A percentile compares a stretch with the other conserved stretches of the same genome.
Conservation (phyloP, 1,139 yeast genomes). For the Suhomyces yuchorum region DNA sequence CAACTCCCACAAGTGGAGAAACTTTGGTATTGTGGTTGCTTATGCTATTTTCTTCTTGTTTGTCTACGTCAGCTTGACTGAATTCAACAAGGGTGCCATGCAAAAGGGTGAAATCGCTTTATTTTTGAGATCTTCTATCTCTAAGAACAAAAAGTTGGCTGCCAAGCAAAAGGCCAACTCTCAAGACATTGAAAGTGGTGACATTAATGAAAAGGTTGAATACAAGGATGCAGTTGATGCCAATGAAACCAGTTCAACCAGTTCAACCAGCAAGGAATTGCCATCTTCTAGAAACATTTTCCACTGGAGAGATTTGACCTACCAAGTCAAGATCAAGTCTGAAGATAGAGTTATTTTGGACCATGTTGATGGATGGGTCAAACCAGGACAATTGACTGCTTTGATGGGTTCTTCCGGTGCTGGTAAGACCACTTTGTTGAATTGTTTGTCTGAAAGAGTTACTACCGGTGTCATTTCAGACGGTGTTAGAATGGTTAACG, state of each 20-base stretch:
- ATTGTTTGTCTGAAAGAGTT: constrained; percentile 36
- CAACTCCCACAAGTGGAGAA: constrained; percentile 76
- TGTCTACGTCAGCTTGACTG: constrained; percentile 60
- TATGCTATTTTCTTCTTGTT: constrained; percentile 56
- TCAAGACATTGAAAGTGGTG: constrained; percentile 19
- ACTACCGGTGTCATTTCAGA: constrained; percentile 37
- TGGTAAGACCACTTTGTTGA: constrained; percentile 38
- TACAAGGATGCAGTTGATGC: constrained; percentile 19
- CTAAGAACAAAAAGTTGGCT: constrained; percentile 29
- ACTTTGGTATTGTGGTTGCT: constrained; percentile 69
- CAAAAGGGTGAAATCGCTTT: constrained; percentile 83
- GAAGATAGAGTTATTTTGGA: constrained; percentile 64
- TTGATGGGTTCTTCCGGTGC: constrained; percentile 40
- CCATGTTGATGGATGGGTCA: constrained; percentile 43
- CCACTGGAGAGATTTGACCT: constrained; percentile 65
- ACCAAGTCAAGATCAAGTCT: constrained; percentile 68
- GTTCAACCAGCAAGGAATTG: constrained; percentile 12
- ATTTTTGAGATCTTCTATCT: constrained; percentile 47
- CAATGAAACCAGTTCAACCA: constrained; percentile 12
- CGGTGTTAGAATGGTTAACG: constrained; percentile 41
- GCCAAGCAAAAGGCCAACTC: constrained; percentile 25
- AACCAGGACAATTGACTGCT: constrained; percentile 52
- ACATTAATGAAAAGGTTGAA: constrained; percentile 20
- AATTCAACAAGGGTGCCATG: constrained; percentile 69
- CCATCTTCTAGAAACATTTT: constrained; percentile 26